A percentile compares a stretch with the other conserved stretches of the same genome.
These are phyloP conservation scores for Trichophyton equinum DNA, from an alignment of 2,329 filamentous ascomycete genomes.

Conservation along the genomic window DNA sequence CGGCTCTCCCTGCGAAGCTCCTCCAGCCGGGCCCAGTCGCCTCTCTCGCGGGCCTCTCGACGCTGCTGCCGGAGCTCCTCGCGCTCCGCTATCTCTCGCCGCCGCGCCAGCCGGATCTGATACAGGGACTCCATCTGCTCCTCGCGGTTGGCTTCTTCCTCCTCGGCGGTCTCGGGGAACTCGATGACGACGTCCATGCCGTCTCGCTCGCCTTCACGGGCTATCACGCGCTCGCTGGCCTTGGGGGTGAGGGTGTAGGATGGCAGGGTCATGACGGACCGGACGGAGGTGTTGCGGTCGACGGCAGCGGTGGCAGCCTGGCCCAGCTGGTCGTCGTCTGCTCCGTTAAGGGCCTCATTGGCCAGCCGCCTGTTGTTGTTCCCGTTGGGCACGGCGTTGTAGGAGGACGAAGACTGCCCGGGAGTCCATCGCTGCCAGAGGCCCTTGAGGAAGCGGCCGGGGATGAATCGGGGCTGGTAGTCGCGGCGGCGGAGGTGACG, in stretches of 20 bases:
- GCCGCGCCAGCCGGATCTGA: slow-evolving; percentile 68
- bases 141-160: slow-evolving; percentile 66
- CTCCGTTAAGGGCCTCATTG: slow-evolving; percentile 2
- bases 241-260: slow-evolving; percentile 63
- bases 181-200: slow-evolving; percentile 88
- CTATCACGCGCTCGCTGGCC: slow-evolving; percentile 70
- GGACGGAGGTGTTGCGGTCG: slow-evolving; percentile 71
- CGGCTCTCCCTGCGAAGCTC: slow-evolving; percentile 47
- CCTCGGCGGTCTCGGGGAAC: slow-evolving; percentile 64
- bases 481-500: slow-evolving; percentile 34
- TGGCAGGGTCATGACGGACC: slow-evolving; percentile 89
- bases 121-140: slow-evolving; percentile 89
- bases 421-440: slow-evolving; percentile 41
- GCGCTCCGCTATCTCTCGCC: slow-evolving; percentile 62
- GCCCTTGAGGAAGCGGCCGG: slow-evolving; percentile 39
- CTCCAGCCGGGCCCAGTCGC: slow-evolving; percentile 58
- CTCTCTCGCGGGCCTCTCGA: slow-evolving; percentile 57
- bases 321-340: background rate
- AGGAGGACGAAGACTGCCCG: slow-evolving; percentile 20
- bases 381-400: slow-evolving; percentile 28
- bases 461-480: slow-evolving; percentile 39
- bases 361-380: slow-evolving; percentile 4
- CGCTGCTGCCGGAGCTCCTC: slow-evolving; percentile 60
- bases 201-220: slow-evolving; percentile 76
- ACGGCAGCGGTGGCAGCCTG: slow-evolving; percentile 30